Percentiles rank a stretch among this genome's conserved stretches.
phyloP scores from a whole-genome alignment of 192 early-diverging fungal species.

The Coemansia sp. region DNA sequence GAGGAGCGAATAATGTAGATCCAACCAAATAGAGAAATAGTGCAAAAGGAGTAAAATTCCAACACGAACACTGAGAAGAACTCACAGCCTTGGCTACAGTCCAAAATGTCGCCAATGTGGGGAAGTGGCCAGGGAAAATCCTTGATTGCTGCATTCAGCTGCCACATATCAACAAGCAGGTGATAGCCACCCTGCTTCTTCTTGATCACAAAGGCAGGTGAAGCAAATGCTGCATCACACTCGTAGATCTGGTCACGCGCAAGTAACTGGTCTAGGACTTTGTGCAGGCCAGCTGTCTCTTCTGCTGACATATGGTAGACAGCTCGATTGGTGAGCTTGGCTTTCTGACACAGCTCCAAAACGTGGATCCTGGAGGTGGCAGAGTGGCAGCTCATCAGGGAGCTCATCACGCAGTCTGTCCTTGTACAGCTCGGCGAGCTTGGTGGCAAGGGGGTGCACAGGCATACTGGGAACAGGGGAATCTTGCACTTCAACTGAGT shows the following conservation, averaged over 20 bases:
- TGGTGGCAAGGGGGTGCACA: neutral
- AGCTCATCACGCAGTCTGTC: neutral
- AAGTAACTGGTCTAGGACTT: slow-evolving; percentile 1
- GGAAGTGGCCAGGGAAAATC: neutral
- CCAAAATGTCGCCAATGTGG: no score
- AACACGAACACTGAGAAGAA: no score
- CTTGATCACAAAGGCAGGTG: no score
- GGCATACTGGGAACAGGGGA: neutral
- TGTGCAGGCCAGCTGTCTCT: neutral
- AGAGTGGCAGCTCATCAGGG: neutral
- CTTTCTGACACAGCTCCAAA: neutral
- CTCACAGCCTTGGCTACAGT: no score
- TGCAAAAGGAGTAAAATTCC: no score
- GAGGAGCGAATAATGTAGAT: no score
- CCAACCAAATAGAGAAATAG: no score
- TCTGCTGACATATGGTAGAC: slow-evolving; percentile 2
- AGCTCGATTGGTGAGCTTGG: neutral
- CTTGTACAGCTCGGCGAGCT: neutral
- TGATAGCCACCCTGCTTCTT: no score
- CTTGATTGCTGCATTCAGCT: neutral
- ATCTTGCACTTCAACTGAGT: neutral
- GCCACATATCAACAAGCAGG: slow-evolving; percentile 5
- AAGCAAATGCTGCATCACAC: no score
- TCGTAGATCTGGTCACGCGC: no score
- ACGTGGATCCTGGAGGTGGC: neutral